phyloP scores from a whole-genome alignment of 495 filamentous ascomycete genomes.

The Astrocystis sublimbata region DNA sequence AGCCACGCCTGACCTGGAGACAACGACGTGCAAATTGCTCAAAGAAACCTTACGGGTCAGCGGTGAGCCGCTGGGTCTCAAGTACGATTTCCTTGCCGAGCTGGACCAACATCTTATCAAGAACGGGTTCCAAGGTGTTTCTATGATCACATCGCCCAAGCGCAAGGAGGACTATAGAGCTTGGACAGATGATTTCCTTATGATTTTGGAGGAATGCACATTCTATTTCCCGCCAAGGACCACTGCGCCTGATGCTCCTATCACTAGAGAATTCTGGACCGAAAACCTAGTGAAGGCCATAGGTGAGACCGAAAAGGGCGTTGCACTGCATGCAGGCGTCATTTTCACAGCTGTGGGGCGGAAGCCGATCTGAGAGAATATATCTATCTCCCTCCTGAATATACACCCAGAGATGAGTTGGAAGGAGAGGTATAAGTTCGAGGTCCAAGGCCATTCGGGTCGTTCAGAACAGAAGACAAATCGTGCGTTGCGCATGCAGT shows the following conservation, averaged over 20 bases:
- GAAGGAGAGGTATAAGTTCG: too few species aligned
- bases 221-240: conserved; percentile 23
- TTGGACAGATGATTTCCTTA: conserved; percentile 30
- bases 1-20: too few species aligned
- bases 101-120: conserved; percentile 14
- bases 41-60: too few species aligned
- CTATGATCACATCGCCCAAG: not conserved
- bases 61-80: too few species aligned
- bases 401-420: too few species aligned
- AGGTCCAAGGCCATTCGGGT: too few species aligned
- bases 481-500: too few species aligned
- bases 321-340: conserved; percentile 18
- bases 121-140: conserved; percentile 15
- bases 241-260: conserved; percentile 19
- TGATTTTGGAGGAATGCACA: conserved; percentile 28
- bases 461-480: too few species aligned
- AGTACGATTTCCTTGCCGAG: too few species aligned
- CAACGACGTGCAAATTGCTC: too few species aligned
- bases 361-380: conserved; percentile 15
- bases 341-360: conserved; percentile 16
- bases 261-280: conserved; percentile 23
- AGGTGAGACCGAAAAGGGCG: conserved; percentile 25
- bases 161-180: conserved; percentile 24
- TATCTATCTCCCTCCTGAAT: too few species aligned
- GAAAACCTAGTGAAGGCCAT: conserved; percentile 23